These are phyloP conservation scores for Saccharomyces hybrid DNA, from an alignment of 1,139 yeast species.

Conservation along the genomic window DNA sequence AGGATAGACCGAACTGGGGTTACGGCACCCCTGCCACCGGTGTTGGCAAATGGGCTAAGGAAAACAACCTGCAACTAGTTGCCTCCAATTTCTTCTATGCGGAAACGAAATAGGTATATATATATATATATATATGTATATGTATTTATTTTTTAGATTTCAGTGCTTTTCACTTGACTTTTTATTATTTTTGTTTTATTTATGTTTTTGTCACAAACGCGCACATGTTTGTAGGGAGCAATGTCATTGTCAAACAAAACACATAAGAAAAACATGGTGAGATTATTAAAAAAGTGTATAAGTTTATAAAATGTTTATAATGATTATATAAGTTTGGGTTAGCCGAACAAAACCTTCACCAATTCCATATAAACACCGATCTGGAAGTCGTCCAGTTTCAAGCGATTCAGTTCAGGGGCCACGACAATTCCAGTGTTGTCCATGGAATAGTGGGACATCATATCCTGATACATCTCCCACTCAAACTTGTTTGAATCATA, in stretches of 20 bases:
- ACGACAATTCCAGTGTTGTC: slow-evolving; percentile 13
- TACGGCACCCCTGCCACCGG: slow-evolving; percentile 71
- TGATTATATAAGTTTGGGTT: background rate
- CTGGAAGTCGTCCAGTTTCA: slow-evolving; percentile 29
- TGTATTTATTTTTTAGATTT: background rate
- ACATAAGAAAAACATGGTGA: background rate
- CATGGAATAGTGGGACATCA: slow-evolving; percentile 24
- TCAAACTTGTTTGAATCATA: slow-evolving; percentile 25
- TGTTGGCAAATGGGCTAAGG: slow-evolving; percentile 62
- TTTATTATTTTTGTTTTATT: background rate
- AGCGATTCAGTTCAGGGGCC: slow-evolving; percentile 23
- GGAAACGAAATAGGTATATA: slow-evolving; percentile 38
- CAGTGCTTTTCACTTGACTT: background rate
- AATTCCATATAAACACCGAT: slow-evolving; percentile 34
- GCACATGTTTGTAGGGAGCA: background rate
- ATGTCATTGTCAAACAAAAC: background rate
- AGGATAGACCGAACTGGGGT: slow-evolving; percentile 78
- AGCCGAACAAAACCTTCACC: slow-evolving; percentile 21
- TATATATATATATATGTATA: background rate
- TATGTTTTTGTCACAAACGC: background rate
- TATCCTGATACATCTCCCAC: slow-evolving; percentile 24
- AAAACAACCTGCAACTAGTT: slow-evolving; percentile 56
- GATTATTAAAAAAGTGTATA: background rate
- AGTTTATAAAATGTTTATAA: slow-evolving; percentile 4
- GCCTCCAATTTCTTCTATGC: slow-evolving; percentile 79